These are phyloP conservation scores for Kodamaea anthophila DNA, from an alignment of 1,139 yeast species.

Conservation along the genomic window DNA sequence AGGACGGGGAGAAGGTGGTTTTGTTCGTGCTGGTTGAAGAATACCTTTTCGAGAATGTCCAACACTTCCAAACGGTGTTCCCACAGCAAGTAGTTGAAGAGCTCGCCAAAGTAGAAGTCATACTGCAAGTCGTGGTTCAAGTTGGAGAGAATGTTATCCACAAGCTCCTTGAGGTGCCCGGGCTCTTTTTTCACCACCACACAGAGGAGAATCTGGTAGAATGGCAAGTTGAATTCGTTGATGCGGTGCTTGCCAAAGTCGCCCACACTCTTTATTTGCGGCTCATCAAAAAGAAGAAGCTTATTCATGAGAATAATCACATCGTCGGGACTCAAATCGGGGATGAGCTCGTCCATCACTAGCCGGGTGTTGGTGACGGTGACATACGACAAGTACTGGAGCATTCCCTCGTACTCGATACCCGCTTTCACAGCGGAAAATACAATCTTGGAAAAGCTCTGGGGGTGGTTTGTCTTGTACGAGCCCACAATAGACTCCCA, in stretches of 20 bases:
- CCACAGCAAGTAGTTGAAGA: conserved; percentile 30
- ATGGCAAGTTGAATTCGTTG: conserved; percentile 50
- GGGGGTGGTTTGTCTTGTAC: conserved; percentile 2
- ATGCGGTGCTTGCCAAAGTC: conserved; percentile 18
- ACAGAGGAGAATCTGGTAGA: conserved; percentile 42
- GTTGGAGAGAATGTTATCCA: conserved; percentile 36
- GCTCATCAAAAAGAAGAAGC: conserved; percentile 7
- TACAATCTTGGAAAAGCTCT: conserved; percentile 6
- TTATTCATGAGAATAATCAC: conserved; percentile 19
- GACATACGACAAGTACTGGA: conserved; percentile 16
- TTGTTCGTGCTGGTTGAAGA: conserved; percentile 15
- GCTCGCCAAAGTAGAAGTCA: conserved; percentile 39
- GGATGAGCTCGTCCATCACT: conserved; percentile 19
- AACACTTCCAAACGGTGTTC: conserved; percentile 24
- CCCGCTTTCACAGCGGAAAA: too few relatives aligned
- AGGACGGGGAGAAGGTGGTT: conserved; percentile 23
- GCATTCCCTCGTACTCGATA: too few relatives aligned
- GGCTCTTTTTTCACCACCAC: conserved; percentile 17
- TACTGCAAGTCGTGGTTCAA: conserved; percentile 28
- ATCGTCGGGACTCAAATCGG: conserved; percentile 15
- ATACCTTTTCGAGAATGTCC: conserved; percentile 22
- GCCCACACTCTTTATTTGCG: conserved; percentile 7
- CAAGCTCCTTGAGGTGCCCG: conserved; percentile 19
- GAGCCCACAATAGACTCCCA: conserved; percentile 1
- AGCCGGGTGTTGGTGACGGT: conserved; percentile 18